Conservation (phyloP, 495 filamentous ascomycete species). For the Podospora conica region DNA sequence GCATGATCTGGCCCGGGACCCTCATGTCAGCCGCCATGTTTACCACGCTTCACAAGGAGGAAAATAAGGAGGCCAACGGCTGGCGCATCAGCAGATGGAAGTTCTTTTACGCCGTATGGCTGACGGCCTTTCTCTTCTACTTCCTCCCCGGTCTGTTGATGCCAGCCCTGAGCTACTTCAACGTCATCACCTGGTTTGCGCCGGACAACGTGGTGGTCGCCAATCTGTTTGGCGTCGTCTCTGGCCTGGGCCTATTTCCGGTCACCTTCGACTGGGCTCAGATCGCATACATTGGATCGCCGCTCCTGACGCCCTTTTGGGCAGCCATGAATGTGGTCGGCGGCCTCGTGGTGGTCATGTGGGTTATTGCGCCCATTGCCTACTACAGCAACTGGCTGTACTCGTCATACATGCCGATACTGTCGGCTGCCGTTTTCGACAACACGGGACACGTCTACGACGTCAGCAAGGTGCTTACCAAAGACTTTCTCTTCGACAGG, state of each 20-base stretch:
- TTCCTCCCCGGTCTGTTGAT: conserved; percentile 81
- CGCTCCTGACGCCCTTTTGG: conserved; percentile 84
- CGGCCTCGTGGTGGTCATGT: conserved; percentile 81
- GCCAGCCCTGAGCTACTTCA: conserved; percentile 85
- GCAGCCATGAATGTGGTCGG: conserved; percentile 83
- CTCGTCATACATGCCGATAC: conserved; percentile 74
- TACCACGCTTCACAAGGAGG: conserved; percentile 74
- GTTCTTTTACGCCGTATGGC: conserved; percentile 72
- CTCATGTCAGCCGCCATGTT: conserved; percentile 85
- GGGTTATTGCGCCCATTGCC: conserved; percentile 74
- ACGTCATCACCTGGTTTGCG: conserved; percentile 84
- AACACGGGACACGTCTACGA: conserved; percentile 72
- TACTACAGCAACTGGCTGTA: conserved; percentile 75
- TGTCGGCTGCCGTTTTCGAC: conserved; percentile 71
- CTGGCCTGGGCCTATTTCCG: conserved; percentile 78
- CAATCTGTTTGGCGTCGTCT: conserved; percentile 78
- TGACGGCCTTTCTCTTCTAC: conserved; percentile 65
- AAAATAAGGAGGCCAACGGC: conserved; percentile 73
- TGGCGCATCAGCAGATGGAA: conserved; percentile 76
- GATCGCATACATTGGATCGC: conserved; percentile 84
- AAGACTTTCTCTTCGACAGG: conserved; percentile 64
- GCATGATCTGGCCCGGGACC: conserved; percentile 91
- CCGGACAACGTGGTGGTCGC: conserved; percentile 70
- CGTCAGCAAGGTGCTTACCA: conserved; percentile 65
- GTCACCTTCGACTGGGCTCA: conserved; percentile 93